Conservation (phyloP, 371 early-diverging fungal genomes). For the Amoeboaphelidium protococcarum region DNA sequence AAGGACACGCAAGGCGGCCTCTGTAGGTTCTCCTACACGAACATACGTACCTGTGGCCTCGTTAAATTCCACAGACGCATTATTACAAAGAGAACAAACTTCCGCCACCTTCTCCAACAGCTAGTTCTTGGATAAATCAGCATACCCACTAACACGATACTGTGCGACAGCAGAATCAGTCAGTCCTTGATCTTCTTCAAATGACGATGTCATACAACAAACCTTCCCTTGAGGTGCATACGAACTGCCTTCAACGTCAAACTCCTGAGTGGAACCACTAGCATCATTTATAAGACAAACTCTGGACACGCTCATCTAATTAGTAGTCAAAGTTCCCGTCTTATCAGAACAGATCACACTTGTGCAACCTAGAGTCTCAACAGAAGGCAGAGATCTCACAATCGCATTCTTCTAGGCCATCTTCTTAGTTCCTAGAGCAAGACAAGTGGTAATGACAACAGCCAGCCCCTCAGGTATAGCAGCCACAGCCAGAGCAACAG, state of each 20-base stretch:
- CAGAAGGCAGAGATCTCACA: constrained; percentile 64
- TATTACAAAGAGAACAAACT: constrained; percentile 75
- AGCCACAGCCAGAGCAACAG: constrained; percentile 94
- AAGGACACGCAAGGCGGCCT: constrained; percentile 79
- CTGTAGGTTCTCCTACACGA: constrained; percentile 90
- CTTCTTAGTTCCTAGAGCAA: constrained; percentile 81
- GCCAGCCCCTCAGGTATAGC: constrained; percentile 97
- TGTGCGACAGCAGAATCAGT: neutral
- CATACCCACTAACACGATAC: too few species aligned
- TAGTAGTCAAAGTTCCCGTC: constrained; percentile 96
- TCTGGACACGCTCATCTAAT: constrained; percentile 72
- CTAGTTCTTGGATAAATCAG: constrained; percentile 19
- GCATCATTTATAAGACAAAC: constrained; percentile 14
- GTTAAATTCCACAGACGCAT: constrained; percentile 52
- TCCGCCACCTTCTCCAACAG: constrained; percentile 39
- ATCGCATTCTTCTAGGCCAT: constrained; percentile 94
- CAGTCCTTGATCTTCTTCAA: constrained; percentile 5
- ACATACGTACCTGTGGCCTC: constrained; percentile 10
- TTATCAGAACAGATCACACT: constrained; percentile 94
- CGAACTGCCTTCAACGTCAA: constrained; percentile 43
- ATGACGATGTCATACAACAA: constrained; percentile 15
- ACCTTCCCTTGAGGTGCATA: constrained; percentile 60
- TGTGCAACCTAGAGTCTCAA: constrained; percentile 91
- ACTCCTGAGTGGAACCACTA: constrained; percentile 27
- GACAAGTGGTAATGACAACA: constrained; percentile 86